Base-by-base conservation (phyloP, 2,329 filamentous ascomycete genomes). In the Colletotrichum sp. region DNA sequence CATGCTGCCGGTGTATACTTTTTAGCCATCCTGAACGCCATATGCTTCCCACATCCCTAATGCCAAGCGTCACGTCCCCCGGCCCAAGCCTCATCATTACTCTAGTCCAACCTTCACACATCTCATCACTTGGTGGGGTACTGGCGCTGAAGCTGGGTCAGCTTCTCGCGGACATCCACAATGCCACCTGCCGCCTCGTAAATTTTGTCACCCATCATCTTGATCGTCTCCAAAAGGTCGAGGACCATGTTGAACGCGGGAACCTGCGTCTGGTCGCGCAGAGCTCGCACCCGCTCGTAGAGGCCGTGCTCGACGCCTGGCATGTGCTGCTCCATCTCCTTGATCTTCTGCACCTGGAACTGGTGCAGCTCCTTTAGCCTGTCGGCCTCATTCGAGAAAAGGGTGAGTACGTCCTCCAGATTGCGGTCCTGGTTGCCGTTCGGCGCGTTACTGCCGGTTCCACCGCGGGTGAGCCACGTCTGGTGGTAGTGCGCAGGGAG, bases 401-500 rank as follows among this genome's bases (percentile, higher is more conserved):
- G 68, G 0, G 75, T 77, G 18, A 78, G 71, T 1, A 78, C 77
- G 36, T 77, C 78, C 36, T 78, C 77, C 3, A 78, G 16, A 10
- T 88, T 87, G 77, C 87, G 87, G 73, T 84, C 85, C 68, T 87
- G 84, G 55, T 87, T 83, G 76, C 86, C 85, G 75, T 86, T 85
- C 3, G 72, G 75, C 57, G 76, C 66, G 44, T 69, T 72, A 28
- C 74, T 66, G 6, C 69, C 73, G 6, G 66, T 44, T 10, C 73
- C 76, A 30, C 83, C 85, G 15, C 85, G 85, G 52, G 87, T 88
- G 3, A 88, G 85, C 15, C 86, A 86, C 0, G 86, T 87, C 69
- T 87, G 86, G 78, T 90, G 89, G 78, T 90, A 90, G 79, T 90
- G 88, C 16, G 86, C 84, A 5, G 95, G 95, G 18, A 96, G 88